Base-by-base conservation (phyloP, 192 early-diverging fungal genomes). In the Coemansia guatemalensis region DNA sequence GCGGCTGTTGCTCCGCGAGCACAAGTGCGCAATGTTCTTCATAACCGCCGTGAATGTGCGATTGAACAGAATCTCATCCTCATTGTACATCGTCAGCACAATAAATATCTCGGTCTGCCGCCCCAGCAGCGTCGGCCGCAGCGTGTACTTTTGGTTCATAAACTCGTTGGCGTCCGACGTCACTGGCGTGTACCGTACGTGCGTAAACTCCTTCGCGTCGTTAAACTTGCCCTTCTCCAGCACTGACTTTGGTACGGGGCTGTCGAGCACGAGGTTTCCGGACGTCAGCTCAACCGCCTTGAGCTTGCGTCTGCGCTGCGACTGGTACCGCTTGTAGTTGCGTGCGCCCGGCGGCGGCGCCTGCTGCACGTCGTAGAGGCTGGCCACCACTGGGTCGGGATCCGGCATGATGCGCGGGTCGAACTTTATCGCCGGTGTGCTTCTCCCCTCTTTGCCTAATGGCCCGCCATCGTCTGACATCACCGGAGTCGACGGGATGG, bases 131-230 rank as follows among this genome's bases (percentile, higher is more conserved):
- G 86, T 83, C 55, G 82, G 94, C 17, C 94, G 85, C 59, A 99
- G 82, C 27, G 84, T 88, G 79, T 95, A 99, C 49, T 82, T 82
- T 29, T 89, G 76, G 29, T 75, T 58, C 27, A 67, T 63, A 79
- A 96, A 98, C 27, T 95, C 86, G 67, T 95, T 86, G 5, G 95
- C 89, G 65, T 94, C 88, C 74, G 87, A 89, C 12, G 93, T 94
- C 11, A 88, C 90, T 4, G 95, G 92, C 0, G 96, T 98, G 82
- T 99, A 99, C 24, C 96, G 86, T 85, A 95, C 87, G 67, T 95
- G 88, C 17, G 93, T 93, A 56, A 94, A 95, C 79, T 98, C 95
- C 53, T 89, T 83, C 29, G 83, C 87, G 0, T 86, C 77, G 25
- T 74, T 59, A 35, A 64, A 74, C 53, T 83, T 75, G 54, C 86